Evolutionary conservation across 148 eudicot genomes (phyloP).

Genomic region (Gaultheria prostrata): DNA sequence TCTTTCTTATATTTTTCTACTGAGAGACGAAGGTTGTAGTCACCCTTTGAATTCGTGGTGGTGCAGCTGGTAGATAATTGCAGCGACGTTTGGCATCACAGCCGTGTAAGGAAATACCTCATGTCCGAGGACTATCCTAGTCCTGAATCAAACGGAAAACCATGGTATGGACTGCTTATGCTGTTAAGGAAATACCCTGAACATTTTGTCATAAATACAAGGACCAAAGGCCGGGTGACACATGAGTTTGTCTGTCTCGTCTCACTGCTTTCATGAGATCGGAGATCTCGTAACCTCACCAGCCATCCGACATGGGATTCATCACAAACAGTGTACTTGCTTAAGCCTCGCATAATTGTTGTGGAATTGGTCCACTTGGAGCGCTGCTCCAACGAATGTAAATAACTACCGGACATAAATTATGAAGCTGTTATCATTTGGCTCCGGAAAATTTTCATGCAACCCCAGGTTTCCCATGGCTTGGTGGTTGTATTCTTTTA

Average conservation of each 20-base stretch:
- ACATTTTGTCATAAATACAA: constrained; percentile 81
- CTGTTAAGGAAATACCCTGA: constrained; percentile 83
- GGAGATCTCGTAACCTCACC: constrained; percentile 14
- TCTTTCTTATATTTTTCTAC: not conserved
- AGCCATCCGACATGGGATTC: not conserved
- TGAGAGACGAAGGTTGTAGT: not conserved
- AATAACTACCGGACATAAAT: not conserved
- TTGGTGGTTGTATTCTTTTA: not conserved
- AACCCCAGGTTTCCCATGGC: not conserved
- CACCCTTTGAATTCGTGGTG: not conserved
- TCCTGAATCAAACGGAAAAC: constrained; percentile 70
- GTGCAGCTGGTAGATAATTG: constrained; percentile 71
- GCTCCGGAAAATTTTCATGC: not conserved
- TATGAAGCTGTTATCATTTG: not conserved
- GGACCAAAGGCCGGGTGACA: constrained; percentile 67
- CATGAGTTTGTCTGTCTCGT: constrained; percentile 82
- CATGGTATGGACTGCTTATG: constrained; percentile 80
- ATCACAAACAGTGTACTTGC: not conserved
- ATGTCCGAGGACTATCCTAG: constrained; percentile 63
- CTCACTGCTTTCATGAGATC: constrained; percentile 55
- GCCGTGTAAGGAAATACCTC: constrained; percentile 74
- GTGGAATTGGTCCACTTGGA: not conserved
- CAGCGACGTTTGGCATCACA: constrained; percentile 69
- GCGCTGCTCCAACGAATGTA: not conserved
- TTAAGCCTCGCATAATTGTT: not conserved